Evolutionary conservation across 2,329 filamentous ascomycete genomes (phyloP).

Genomic region (Xylaria hypoxylon): DNA sequence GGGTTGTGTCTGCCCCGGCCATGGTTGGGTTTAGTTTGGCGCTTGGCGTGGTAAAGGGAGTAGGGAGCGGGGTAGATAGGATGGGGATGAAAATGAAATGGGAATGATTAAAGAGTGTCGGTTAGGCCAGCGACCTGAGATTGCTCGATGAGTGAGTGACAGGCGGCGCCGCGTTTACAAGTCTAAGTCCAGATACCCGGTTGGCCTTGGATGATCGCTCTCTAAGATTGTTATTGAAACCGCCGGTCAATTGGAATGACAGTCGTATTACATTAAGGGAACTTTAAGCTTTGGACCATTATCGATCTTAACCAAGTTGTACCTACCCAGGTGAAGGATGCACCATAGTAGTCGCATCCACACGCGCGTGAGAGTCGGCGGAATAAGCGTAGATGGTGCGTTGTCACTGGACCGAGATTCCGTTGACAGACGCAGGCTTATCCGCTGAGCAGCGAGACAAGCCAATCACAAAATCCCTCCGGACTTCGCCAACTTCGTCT

Average conservation of each 20-base stretch:
- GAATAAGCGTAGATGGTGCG: not conserved
- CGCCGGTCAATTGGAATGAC: not conserved
- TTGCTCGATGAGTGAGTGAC: not conserved
- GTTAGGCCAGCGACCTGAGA: not conserved
- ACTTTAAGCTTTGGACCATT: not conserved
- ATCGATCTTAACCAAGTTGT: not conserved
- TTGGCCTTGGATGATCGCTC: not conserved
- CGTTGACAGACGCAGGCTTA: slow-evolving; percentile 3
- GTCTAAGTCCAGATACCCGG: too few species aligned
- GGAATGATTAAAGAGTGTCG: not conserved
- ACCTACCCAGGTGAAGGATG: too few species aligned
- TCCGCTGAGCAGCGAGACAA: not conserved
- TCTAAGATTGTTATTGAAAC: not conserved
- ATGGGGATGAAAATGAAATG: not conserved
- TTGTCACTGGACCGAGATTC: not conserved
- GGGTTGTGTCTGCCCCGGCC: slow-evolving; percentile 37
- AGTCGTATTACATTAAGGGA: too few species aligned
- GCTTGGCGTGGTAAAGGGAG: slow-evolving; percentile 4
- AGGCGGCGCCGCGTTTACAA: too few species aligned
- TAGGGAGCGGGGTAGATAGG: not conserved
- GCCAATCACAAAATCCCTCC: slow-evolving; percentile 22
- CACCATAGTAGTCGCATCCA: too few species aligned
- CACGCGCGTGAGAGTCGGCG: not conserved
- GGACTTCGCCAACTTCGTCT: slow-evolving; percentile 27
- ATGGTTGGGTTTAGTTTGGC: slow-evolving; percentile 18